phyloP scores from a whole-genome alignment of 202 grass and related monocot genomes.

The Zoysia matrella region DNA sequence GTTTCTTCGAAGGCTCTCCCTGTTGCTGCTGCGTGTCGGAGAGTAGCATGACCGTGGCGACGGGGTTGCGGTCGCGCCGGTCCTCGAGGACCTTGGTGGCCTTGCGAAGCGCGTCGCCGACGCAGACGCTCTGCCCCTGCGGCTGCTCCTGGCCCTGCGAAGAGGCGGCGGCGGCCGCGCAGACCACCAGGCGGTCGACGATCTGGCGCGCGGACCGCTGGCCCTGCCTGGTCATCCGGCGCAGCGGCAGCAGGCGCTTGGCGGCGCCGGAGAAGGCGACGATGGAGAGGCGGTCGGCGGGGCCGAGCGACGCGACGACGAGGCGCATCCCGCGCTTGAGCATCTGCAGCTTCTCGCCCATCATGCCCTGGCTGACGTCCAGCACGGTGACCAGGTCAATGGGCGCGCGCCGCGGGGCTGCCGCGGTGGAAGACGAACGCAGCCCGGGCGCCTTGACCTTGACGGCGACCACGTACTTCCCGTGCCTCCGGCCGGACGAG shows the following conservation, averaged over 20 bases:
- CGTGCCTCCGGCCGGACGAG: constrained; percentile 61
- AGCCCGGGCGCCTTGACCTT: constrained; percentile 79
- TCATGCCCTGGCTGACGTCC: constrained; percentile 87
- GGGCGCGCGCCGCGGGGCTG: constrained; percentile 57
- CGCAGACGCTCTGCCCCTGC: constrained; percentile 44
- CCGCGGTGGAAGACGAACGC: background rate
- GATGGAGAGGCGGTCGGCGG: constrained; percentile 76
- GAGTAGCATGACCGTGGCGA: constrained; percentile 94
- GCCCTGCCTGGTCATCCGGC: constrained; percentile 82
- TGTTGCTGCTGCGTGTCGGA: constrained; percentile 69
- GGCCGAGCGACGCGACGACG: constrained; percentile 76
- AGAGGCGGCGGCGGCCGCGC: background rate
- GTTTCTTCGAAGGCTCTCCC: background rate
- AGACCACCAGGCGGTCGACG: constrained; percentile 76
- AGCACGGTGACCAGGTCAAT: constrained; percentile 93
- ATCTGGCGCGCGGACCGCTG: constrained; percentile 85
- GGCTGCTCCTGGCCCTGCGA: background rate
- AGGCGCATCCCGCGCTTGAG: constrained; percentile 87
- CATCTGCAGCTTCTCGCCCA: constrained; percentile 87
- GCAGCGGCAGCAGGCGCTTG: constrained; percentile 82
- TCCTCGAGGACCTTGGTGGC: constrained; percentile 95
- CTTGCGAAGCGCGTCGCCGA: constrained; percentile 83
- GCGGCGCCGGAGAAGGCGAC: constrained; percentile 89
- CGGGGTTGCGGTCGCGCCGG: constrained; percentile 76
- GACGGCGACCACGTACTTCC: constrained; percentile 78